These are phyloP conservation scores for Lichtheimia corymbifera DNA, from an alignment of 371 early-diverging fungal species.

Conservation along the genomic window DNA sequence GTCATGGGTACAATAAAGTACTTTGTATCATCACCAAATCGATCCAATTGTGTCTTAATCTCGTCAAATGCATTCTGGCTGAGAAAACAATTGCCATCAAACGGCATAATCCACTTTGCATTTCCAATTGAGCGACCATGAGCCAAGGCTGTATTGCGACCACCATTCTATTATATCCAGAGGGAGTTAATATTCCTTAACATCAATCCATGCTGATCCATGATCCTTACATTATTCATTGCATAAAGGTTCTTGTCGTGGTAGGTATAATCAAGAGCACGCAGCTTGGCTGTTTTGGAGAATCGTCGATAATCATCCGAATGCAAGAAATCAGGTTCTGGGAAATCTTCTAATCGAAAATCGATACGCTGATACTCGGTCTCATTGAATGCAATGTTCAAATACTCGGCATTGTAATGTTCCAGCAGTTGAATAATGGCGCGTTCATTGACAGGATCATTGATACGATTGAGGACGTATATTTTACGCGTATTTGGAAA, in stretches of 20 bases:
- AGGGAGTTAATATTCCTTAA: too few species aligned
- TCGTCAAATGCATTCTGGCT: constrained; percentile 61
- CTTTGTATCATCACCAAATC: constrained; percentile 52
- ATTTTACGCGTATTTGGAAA: constrained; percentile 65
- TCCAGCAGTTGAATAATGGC: constrained; percentile 60
- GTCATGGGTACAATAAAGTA: constrained; percentile 76
- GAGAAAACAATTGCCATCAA: constrained; percentile 72
- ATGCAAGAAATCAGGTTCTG: constrained; percentile 67
- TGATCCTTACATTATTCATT: constrained; percentile 69
- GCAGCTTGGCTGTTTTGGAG: constrained; percentile 62
- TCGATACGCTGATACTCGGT: constrained; percentile 61
- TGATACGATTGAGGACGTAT: constrained; percentile 70
- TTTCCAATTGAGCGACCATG: constrained; percentile 58
- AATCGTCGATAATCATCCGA: constrained; percentile 64
- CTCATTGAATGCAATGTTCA: constrained; percentile 62
- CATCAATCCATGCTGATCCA: too few species aligned
- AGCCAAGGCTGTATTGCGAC: constrained; percentile 62
- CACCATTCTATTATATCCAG: constrained; percentile 68
- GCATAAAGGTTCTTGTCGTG: constrained; percentile 73
- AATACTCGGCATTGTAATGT: constrained; percentile 57
- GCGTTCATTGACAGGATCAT: constrained; percentile 57
- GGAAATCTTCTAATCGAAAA: constrained; percentile 67
- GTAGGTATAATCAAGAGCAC: constrained; percentile 67
- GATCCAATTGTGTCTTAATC: constrained; percentile 52
- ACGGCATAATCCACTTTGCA: constrained; percentile 70